Evolutionary conservation across 2,329 filamentous ascomycete species (phyloP), one percentile per base, ranked within the genome.

Genomic region (Tolypocladium tropicale): DNA sequence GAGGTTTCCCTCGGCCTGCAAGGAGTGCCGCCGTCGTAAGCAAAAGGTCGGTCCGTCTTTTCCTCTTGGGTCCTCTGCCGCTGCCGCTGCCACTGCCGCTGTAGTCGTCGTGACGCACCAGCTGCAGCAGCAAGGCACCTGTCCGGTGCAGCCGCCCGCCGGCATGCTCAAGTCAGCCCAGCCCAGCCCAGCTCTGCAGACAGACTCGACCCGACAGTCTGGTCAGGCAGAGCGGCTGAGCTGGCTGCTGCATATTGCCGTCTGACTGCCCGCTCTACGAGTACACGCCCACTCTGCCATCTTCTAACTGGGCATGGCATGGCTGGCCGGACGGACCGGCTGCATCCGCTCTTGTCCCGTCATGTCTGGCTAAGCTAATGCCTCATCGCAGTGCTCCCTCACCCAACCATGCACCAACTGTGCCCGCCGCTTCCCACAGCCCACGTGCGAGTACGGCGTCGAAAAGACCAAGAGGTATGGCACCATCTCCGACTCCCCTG

Each of bases 331-430:
- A 32, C 52, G 25, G 46, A 32, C 52, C n/a, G 46, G 49, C 55
- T 59, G 53, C 59, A 39, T 23, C 30, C 50, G 23, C 25, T 39
- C 33, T 28, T 28, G 53, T 51, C 25, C 39, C 30, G n/a, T 49
- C 16, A n/a, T 28, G 12, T 6, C 46, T 49, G 50, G 55, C 52
- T 53, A n/a, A 32, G n/a, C 52, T 43, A 12, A n/a, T 11, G 46
- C 14, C 46, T 49, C 25, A 12, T 28, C 57, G 39, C 58, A 81
- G 78, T 82, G 79, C 63, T 78, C 79, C 60, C 77, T 80, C 61
- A 73, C 75, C 30, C 76, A 78, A 33, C 79, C 79, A 16, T 81
- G 79, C 66, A 74, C 74, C 48, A 80, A 81, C 61, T 82, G 79
- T 60, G 68, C 72, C 28, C 74, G 78, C 39, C 72, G 78, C 33